These are phyloP conservation scores for Didymella sp. DNA, from an alignment of 2,329 filamentous ascomycete genomes.

Conservation along the genomic window DNA sequence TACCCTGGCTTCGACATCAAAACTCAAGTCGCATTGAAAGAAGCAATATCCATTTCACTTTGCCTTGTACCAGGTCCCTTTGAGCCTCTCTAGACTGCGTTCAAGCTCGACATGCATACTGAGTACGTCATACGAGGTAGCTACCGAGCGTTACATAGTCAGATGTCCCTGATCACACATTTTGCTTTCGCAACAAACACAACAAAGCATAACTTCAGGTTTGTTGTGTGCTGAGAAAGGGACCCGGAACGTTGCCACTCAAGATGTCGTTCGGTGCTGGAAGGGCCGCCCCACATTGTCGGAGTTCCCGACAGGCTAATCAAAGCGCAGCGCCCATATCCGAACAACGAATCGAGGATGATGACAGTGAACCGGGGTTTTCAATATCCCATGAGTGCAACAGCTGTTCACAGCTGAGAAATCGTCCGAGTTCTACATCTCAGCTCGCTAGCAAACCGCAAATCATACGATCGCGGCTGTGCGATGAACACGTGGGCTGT, in stretches of 20 bases:
- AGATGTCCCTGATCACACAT: not conserved
- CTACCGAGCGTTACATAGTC: not conserved
- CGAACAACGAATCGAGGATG: not conserved
- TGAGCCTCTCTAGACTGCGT: not conserved
- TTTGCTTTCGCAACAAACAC: not conserved
- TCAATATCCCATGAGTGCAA: too few species aligned
- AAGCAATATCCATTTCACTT: not conserved
- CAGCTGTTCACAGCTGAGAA: conserved; percentile 1
- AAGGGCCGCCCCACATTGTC: conserved; percentile 3
- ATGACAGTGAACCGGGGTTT: not conserved
- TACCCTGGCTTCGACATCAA: not conserved
- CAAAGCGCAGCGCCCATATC: not conserved
- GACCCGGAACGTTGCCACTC: not conserved
- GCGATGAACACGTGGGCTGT: not conserved
- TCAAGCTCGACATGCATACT: not conserved
- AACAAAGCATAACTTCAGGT: not conserved
- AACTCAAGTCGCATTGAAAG: not conserved
- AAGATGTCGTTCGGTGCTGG: not conserved
- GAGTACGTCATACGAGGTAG: not conserved
- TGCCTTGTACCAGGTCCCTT: not conserved
- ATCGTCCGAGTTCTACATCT: not conserved
- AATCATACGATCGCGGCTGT: not conserved
- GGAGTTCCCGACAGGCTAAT: conserved; percentile 9
- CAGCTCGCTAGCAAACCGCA: not conserved
- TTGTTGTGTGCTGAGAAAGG: not conserved